Conservation (phyloP, 2,329 filamentous ascomycete species). For the Penicillium hesseltinei region DNA sequence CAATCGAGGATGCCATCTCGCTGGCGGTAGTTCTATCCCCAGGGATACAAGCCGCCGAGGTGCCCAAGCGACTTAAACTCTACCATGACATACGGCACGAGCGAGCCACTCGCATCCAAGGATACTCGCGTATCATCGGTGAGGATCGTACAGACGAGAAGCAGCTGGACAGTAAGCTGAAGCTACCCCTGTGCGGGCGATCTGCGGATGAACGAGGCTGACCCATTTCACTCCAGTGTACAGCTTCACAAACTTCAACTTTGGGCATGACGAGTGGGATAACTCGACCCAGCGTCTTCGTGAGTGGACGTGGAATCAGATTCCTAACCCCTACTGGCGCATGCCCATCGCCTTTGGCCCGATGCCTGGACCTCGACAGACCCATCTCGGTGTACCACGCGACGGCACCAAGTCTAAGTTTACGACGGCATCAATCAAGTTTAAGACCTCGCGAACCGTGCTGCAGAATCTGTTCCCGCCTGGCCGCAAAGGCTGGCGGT, state of each 20-base stretch:
- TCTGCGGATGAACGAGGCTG: too few relatives aligned
- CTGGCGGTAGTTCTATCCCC: slow-evolving; percentile 56
- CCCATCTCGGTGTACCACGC: slow-evolving; percentile 22
- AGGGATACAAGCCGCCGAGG: slow-evolving; percentile 45
- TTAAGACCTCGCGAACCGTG: slow-evolving; percentile 52
- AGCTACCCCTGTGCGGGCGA: too few relatives aligned
- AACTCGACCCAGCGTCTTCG: slow-evolving; percentile 52
- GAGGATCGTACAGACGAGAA: neutral
- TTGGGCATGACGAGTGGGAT: slow-evolving; percentile 60
- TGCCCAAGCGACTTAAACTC: slow-evolving; percentile 57
- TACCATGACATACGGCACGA: slow-evolving; percentile 60
- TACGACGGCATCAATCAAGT: slow-evolving; percentile 49
- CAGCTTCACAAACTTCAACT: slow-evolving; percentile 39
- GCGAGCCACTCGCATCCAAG: slow-evolving; percentile 58
- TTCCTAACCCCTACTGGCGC: slow-evolving; percentile 42
- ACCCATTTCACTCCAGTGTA: neutral
- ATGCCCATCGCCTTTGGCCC: slow-evolving; percentile 50
- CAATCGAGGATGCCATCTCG: slow-evolving; percentile 66
- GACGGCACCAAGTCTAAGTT: slow-evolving; percentile 38
- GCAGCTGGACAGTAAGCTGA: neutral
- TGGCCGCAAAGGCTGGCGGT: slow-evolving; percentile 35
- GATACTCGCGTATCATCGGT: neutral
- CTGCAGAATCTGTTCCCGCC: slow-evolving; percentile 52
- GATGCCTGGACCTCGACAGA: slow-evolving; percentile 48
- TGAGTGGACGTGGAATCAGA: slow-evolving; percentile 47